A percentile compares a stretch with the other conserved stretches of the same genome.
phyloP scores from a whole-genome alignment of 192 early-diverging fungal genomes.

The Rhizoclosmatium sp. region DNA sequence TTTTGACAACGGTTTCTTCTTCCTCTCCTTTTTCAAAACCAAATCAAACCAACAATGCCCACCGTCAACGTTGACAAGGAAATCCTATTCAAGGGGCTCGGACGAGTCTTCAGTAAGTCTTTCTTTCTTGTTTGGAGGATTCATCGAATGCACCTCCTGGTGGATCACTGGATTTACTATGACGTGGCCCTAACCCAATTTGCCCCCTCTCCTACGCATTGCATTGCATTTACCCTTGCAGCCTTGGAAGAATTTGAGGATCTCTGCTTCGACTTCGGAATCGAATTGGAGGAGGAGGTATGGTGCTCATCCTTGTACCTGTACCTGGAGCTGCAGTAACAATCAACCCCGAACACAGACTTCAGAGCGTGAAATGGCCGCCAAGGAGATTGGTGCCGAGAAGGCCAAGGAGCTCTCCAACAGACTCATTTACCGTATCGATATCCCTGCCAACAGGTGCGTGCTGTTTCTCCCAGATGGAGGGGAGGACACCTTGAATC shows the following conservation, averaged over 20 bases:
- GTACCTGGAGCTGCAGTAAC: neutral
- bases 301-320: neutral
- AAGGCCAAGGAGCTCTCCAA: constrained; percentile 68
- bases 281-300: constrained; percentile 98
- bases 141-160: constrained; percentile 16
- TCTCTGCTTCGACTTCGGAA: constrained; percentile 98
- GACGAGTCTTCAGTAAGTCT: constrained; percentile 74
- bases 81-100: constrained; percentile 83
- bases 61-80: constrained; percentile 95
- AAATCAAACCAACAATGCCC: constrained; percentile 62
- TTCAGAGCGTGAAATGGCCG: constrained; percentile 81
- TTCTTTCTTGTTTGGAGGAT: neutral
- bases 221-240: constrained; percentile 35
- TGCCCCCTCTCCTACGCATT: neutral
- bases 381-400: constrained; percentile 65
- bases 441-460: constrained; percentile 93
- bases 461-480: too few relatives aligned
- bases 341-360: constrained; percentile 56
- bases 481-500: neutral
- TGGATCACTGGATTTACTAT: neutral
- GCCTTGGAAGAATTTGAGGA: constrained; percentile 91
- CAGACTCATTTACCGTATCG: constrained; percentile 89
- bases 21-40: constrained; percentile 1
- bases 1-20: constrained; percentile 3
- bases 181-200: neutral